These are phyloP conservation scores for Colletotrichum musae DNA, from an alignment of 2,329 filamentous ascomycete genomes.

Conservation along the genomic window DNA sequence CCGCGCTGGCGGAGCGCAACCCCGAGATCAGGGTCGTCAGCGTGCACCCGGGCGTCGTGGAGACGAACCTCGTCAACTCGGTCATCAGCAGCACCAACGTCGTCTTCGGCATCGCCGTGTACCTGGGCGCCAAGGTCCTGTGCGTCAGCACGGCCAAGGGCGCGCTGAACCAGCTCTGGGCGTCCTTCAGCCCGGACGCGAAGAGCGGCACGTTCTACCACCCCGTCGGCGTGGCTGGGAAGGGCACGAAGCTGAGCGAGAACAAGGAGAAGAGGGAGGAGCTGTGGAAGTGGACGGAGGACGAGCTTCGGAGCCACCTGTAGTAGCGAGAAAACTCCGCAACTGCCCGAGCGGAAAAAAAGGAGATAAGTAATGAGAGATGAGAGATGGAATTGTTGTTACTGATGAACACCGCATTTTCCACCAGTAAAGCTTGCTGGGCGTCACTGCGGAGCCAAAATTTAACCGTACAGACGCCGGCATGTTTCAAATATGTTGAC, in stretches of 20 bases:
- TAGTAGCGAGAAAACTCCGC: constrained; percentile 14
- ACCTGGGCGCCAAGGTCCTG: constrained; percentile 78
- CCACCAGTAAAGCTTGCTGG: too few relatives aligned
- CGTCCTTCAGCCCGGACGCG: constrained; percentile 44
- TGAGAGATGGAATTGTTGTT: too few relatives aligned
- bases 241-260: constrained; percentile 42
- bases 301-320: constrained; percentile 46
- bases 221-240: constrained; percentile 49
- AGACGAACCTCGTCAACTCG: constrained; percentile 45
- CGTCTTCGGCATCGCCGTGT: constrained; percentile 99
- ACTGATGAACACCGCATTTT: too few relatives aligned
- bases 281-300: constrained; percentile 55
- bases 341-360: constrained; percentile 16
- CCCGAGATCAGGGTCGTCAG: constrained; percentile 47
- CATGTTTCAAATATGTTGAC: constrained; percentile 28
- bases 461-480: constrained; percentile 8
- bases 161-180: constrained; percentile 50
- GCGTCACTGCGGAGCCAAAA: constrained; percentile 17
- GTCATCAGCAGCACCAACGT: constrained; percentile 90
- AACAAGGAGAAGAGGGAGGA: constrained; percentile 47
- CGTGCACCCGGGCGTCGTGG: constrained; percentile 50
- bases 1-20: constrained; percentile 48
- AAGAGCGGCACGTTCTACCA: constrained; percentile 51
- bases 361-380: neutral
- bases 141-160: constrained; percentile 45